Evolutionary conservation across 148 eudicot species (phyloP), one percentile per base, ranked within the genome.

Genomic region (Cornus controversa): DNA sequence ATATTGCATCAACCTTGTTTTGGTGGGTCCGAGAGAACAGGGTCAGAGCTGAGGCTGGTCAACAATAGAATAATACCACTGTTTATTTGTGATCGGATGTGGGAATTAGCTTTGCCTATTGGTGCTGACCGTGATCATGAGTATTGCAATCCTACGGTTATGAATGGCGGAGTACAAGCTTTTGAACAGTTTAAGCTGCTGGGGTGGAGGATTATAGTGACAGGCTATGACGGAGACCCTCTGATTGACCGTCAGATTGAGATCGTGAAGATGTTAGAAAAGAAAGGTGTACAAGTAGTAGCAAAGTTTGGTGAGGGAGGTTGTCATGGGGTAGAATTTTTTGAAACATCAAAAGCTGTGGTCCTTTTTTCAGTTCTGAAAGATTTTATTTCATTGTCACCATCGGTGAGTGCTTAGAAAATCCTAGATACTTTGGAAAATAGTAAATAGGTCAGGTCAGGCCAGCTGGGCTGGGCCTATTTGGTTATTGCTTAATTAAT

Each of bases 1-100:
- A 80, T 87, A 28, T 31, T 88, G 77, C 77, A 88, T 54, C 90
- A 90, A 5, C 90, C 91, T 6, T 87, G 40, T 66, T 84, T 91
- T 63, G 79, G 93, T 14, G 93, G 96, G 71, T 3, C 67, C 8
- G 66, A 85, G 9, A 76, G 84, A 54, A 88, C 96, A 2, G 73
- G 23, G 18, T 91, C 91, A n/a, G 96, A 91, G 75, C 1, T 75
- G 16, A 80, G 86, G 34, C 45, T 88, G 53, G 79, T 31, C 0
- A 25, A 84, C 8, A 84, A 82, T 24, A 29, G 22, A 45, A 58
- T 76, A 27, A 58, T 90, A 31, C 89, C 94, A 0, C 27, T 90
- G 11, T 66, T 73, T 4, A 82, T 75, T 0, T 83, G 42, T 18
- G 91, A 90, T 67, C 63, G 85, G 23, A 74, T 87, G 72, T 90